phyloP scores from a whole-genome alignment of 2,329 filamentous ascomycete genomes.

The Ophiocordyceps robertsii region DNA sequence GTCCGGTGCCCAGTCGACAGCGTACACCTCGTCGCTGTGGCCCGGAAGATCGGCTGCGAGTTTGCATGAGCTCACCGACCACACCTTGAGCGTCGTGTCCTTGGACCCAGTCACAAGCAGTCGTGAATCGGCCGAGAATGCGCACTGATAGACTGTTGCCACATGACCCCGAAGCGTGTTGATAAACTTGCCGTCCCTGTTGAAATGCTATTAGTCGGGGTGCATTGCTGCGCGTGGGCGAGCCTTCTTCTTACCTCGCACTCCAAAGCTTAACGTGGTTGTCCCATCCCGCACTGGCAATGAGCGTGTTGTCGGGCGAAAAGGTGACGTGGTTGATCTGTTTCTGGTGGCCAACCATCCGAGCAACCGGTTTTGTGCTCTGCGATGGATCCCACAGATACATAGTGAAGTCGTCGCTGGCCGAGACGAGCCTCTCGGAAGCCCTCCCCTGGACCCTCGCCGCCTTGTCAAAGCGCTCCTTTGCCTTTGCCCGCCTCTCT shows the following conservation, averaged over 20 bases:
- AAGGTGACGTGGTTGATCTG: conserved; percentile 94
- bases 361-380: conserved; percentile 72
- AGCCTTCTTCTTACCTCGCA: conserved; percentile 40
- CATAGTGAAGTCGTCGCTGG: conserved; percentile 92
- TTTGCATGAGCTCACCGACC: conserved; percentile 80
- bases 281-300: conserved; percentile 84
- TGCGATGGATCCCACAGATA: conserved; percentile 80
- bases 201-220: conserved; percentile 4
- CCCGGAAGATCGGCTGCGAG: conserved; percentile 70
- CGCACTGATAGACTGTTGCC: conserved; percentile 81
- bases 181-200: conserved; percentile 60
- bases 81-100: conserved; percentile 88
- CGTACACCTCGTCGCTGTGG: conserved; percentile 86
- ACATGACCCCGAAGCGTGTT: conserved; percentile 79
- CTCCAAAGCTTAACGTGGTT: conserved; percentile 93
- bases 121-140: conserved; percentile 86
- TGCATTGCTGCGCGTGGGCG: background rate
- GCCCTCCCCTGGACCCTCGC: conserved; percentile 63
- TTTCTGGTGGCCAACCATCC: conserved; percentile 89
- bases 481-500: conserved; percentile 61
- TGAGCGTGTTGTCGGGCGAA: conserved; percentile 75
- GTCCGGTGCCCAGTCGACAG: conserved; percentile 89
- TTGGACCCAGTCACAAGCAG: conserved; percentile 78
- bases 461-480: conserved; percentile 73
- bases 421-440: conserved; percentile 75